Conservation (phyloP, 257 asterid species). For the Nicotiana sylvestris region DNA sequence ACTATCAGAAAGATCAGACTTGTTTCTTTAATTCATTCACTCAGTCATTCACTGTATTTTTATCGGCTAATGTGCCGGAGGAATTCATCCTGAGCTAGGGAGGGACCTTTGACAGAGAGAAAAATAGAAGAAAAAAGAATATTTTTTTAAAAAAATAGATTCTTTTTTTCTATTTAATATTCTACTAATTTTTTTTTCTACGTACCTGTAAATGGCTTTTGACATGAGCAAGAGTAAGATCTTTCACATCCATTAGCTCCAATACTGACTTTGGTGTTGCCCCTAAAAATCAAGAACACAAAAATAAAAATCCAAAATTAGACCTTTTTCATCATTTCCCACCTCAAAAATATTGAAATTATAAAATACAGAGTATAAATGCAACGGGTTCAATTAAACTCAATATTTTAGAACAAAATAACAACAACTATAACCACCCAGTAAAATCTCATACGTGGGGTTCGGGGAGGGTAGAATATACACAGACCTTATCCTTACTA, state of each 20-base stretch:
- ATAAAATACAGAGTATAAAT: too few relatives aligned
- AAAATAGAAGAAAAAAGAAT: constrained; percentile 19
- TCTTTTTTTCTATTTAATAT: not conserved
- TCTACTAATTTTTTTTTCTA: not conserved
- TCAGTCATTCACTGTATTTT: constrained; percentile 50
- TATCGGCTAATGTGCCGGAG: constrained; percentile 95
- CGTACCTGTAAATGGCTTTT: constrained; percentile 91
- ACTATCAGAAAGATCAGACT: constrained; percentile 36
- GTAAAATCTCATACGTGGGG: too few relatives aligned
- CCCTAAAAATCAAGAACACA: constrained; percentile 36
- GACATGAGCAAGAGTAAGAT: constrained; percentile 90
- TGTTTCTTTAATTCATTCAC: constrained; percentile 49
- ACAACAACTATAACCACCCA: too few relatives aligned
- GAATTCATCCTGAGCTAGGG: constrained; percentile 18
- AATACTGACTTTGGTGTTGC: constrained; percentile 95
- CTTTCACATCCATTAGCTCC: constrained; percentile 92
- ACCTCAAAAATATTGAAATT: not conserved
- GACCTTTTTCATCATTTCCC: not conserved
- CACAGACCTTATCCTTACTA: too few relatives aligned
- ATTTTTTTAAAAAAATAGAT: not conserved
- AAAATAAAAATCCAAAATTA: not conserved
- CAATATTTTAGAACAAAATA: too few relatives aligned
- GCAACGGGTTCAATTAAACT: too few relatives aligned
- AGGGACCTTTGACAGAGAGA: constrained; percentile 10
- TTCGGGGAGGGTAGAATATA: too few relatives aligned